Percentiles rank a stretch among this genome's conserved stretches.
phyloP scores from a whole-genome alignment of 2,329 filamentous ascomycete species.

The Tolypocladium tropicale region DNA sequence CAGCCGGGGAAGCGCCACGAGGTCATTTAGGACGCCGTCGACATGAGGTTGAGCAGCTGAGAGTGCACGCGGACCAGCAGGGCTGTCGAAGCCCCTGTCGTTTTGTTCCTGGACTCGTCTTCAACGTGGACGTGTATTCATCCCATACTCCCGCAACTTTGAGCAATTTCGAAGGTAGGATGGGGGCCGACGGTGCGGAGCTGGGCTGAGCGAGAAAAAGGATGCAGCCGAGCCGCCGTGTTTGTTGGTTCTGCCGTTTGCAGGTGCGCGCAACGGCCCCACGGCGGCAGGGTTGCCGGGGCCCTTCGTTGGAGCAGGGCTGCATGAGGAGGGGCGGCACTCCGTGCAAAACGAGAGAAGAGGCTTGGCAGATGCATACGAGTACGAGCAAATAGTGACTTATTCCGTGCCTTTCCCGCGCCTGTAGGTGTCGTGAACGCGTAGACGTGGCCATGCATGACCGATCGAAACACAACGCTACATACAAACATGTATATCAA shows the following conservation, averaged over 20 bases:
- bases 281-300: not conserved
- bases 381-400: no score
- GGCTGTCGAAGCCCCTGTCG: no score
- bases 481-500: no score
- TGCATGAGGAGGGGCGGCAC: not conserved
- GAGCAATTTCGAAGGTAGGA: not conserved
- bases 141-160: not conserved
- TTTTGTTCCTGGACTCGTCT: no score
- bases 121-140: not conserved
- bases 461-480: not conserved
- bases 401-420: no score
- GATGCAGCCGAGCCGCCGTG: not conserved
- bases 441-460: not conserved
- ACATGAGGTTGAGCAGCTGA: no score
- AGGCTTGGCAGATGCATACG: not conserved
- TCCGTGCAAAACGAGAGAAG: not conserved
- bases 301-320: not conserved
- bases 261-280: not conserved
- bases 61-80: no score
- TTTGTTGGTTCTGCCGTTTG: not conserved
- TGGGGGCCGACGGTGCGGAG: not conserved
- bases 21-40: not conserved
- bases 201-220: not conserved
- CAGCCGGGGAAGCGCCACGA: conserved; percentile 1
- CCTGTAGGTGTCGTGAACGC: no score